Base-by-base conservation (phyloP, 805 yeast genomes). In the Pachysolen tannophilus region DNA sequence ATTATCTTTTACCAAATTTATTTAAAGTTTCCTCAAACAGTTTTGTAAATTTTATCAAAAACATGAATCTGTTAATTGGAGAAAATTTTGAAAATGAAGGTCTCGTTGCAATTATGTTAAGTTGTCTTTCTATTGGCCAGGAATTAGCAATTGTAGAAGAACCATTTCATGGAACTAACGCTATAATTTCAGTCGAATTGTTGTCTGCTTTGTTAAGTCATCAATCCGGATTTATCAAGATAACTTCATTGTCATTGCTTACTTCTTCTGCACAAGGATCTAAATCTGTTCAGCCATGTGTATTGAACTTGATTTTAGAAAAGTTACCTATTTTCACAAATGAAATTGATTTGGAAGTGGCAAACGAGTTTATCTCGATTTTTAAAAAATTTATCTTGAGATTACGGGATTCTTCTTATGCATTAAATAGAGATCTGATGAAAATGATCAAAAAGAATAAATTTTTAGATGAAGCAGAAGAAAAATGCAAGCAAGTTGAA, bases 381-480 rank as follows among this genome's bases (percentile, higher is more conserved):
- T 55, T 87, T 38, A 69, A 79, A 36, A 74, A 68, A 37, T 78
- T 87, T 43, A 49, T 85, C 9, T 53, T 67, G 20, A 63, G 96
- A 44, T 55, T 83, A 13, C 67, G 82, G 43, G 92, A 81, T 35
- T 82, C 88, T 0, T 56, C 80, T 1, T 76, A 80, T 50, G 69
- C 77, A 0, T 44, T 74, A 18, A 49, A 67, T 16, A 67, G 84
- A 46, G 81, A 76, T 33, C 57, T 63, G 0, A 53, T 48, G n/a
- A 69, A 69, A 38, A 43, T 68, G 33, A 45, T 50, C 19, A 58
- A 56, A 18, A 60, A 58, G 37, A 45, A 51, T 17, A 58, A 53
- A 34, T 73, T 67, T 39, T 51, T 59, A 24, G 46, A 45, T 3
- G 72, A 69, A 38, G 69, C 68, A 18, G 31, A 47, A 1, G 49